A percentile compares a stretch with the other conserved stretches of the same genome.
These are phyloP conservation scores for Erigeron philadelphicus DNA, from an alignment of 140 eudicot species.

Conservation along the genomic window DNA sequence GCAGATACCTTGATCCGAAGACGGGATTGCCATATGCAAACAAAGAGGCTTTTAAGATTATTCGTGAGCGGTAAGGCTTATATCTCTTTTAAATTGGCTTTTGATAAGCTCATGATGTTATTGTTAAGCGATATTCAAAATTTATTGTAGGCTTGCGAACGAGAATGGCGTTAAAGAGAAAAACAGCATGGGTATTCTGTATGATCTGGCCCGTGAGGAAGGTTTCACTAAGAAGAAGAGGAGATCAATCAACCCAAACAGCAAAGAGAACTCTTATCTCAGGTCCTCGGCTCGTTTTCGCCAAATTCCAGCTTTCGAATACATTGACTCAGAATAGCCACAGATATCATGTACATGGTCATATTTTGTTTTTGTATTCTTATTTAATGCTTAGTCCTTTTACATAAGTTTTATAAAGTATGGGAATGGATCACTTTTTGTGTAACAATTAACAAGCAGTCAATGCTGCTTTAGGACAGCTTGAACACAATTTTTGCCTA, in stretches of 20 bases:
- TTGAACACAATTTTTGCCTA: no score
- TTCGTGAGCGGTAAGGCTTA: conserved; percentile 58
- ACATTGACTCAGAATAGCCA: conserved; percentile 39
- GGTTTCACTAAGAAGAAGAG: conserved; percentile 50
- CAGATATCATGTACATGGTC: conserved; percentile 7
- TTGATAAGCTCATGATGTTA: not conserved
- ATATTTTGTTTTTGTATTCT: not conserved
- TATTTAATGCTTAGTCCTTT: not conserved
- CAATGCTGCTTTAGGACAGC: no score
- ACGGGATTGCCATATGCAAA: conserved; percentile 92
- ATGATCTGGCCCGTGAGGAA: conserved; percentile 41
- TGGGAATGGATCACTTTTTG: not conserved
- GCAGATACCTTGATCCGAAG: conserved; percentile 87
- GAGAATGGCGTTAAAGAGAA: conserved; percentile 36
- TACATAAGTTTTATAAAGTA: not conserved
- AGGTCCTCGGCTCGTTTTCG: conserved; percentile 42
- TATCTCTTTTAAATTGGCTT: not conserved
- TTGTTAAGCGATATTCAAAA: not conserved
- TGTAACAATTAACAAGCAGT: not conserved
- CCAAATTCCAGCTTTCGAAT: conserved; percentile 39
- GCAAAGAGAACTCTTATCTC: conserved; percentile 30
- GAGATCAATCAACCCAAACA: conserved; percentile 42
- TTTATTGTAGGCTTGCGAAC: conserved; percentile 32
- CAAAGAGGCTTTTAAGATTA: conserved; percentile 74
- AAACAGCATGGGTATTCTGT: conserved; percentile 40